phyloP scores from a whole-genome alignment of 768 basidiomycete species.

The Pisolithus marmoratus region DNA sequence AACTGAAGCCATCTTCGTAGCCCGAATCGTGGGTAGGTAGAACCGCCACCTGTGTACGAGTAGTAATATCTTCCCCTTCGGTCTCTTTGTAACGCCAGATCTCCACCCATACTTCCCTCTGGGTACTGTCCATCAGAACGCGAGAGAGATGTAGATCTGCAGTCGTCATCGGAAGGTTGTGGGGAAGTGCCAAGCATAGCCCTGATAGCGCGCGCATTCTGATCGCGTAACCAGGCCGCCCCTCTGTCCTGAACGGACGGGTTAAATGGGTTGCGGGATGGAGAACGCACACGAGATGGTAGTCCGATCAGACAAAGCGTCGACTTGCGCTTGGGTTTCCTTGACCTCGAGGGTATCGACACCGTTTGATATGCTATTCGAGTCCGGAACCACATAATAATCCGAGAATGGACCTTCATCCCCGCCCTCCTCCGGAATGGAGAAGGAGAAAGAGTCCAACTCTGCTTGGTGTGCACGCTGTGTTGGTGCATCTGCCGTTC shows the following conservation, averaged over 20 bases:
- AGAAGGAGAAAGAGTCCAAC: neutral
- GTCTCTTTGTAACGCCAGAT: constrained; percentile 62
- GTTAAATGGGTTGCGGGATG: constrained; percentile 36
- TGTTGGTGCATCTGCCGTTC: neutral
- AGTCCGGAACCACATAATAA: constrained; percentile 18
- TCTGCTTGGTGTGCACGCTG: neutral
- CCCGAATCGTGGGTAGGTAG: constrained; percentile 48
- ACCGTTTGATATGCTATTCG: constrained; percentile 32
- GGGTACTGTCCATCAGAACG: constrained; percentile 25
- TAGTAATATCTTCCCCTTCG: constrained; percentile 73
- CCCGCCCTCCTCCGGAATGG: constrained; percentile 4
- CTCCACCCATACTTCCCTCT: constrained; percentile 47
- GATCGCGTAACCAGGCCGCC: constrained; percentile 78
- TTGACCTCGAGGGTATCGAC: constrained; percentile 52
- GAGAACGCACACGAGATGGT: constrained; percentile 34
- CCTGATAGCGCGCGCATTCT: constrained; percentile 61
- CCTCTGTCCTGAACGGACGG: constrained; percentile 59
- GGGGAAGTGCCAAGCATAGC: constrained; percentile 54
- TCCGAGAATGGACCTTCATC: constrained; percentile 25
- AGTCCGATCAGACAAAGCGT: constrained; percentile 13
- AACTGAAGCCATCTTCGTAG: constrained; percentile 44
- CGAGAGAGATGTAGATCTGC: constrained; percentile 35
- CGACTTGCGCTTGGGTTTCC: constrained; percentile 39
- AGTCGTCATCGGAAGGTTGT: constrained; percentile 54
- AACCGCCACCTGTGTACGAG: constrained; percentile 50